Evolutionary conservation across 345 rosid genomes (phyloP).

Genomic region (Carallia brachiata): DNA sequence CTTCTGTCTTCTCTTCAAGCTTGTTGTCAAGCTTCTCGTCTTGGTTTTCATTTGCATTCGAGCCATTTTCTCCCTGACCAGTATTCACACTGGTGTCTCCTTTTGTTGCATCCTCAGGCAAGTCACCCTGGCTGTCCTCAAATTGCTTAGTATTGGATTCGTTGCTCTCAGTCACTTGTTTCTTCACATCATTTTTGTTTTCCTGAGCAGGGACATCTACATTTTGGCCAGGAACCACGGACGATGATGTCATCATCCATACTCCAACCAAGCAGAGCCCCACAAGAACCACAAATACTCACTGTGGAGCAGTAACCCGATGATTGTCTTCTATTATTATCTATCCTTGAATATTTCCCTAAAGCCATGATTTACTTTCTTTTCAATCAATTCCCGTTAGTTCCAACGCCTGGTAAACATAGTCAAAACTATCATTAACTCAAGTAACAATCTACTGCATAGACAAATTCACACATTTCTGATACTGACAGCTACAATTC

Average conservation of each 20-base stretch:
- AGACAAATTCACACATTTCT: too few relatives aligned
- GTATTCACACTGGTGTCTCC: constrained; percentile 39
- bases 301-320: constrained; percentile 78
- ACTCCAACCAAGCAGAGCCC: constrained; percentile 88
- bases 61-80: constrained; percentile 28
- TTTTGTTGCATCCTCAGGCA: constrained; percentile 59
- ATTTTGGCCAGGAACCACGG: constrained; percentile 57
- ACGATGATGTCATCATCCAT: constrained; percentile 96
- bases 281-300: constrained; percentile 72
- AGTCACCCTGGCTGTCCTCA: constrained; percentile 64
- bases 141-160: constrained; percentile 32
- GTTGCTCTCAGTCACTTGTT: constrained; percentile 39
- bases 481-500: too few relatives aligned
- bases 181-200: constrained; percentile 53
- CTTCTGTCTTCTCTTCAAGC: not conserved
- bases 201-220: constrained; percentile 57
- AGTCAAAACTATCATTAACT: not conserved
- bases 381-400: constrained; percentile 4
- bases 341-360: constrained; percentile 73
- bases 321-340: constrained; percentile 51
- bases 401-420: constrained; percentile 6
- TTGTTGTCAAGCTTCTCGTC: constrained; percentile 11
- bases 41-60: constrained; percentile 35
- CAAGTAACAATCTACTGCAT: not conserved
- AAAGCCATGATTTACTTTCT: constrained; percentile 51